Conservation (phyloP, 352 stramenopile genomes). For the Phytophthora palmivora region DNA sequence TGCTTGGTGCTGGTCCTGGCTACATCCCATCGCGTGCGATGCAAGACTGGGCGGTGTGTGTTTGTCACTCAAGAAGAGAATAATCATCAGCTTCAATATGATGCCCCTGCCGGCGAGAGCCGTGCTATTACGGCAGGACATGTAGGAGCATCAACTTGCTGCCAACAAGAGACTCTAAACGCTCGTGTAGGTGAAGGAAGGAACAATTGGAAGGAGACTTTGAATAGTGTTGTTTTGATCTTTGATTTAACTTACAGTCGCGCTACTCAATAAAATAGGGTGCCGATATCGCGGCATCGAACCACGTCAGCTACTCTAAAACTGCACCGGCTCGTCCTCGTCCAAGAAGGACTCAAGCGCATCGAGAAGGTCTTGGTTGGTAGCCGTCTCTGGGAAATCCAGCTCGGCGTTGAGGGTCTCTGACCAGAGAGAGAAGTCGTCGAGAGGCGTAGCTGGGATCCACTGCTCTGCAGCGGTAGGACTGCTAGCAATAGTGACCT, state of each 20-base stretch:
- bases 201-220: not conserved
- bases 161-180: not conserved
- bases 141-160: not conserved
- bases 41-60: slow-evolving; percentile 12
- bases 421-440: slow-evolving; percentile 26
- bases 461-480: slow-evolving; percentile 35
- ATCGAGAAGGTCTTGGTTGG: slow-evolving; percentile 45
- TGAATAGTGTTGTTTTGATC: not conserved
- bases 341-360: slow-evolving; percentile 46
- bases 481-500: slow-evolving; percentile 20
- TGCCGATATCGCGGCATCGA: slow-evolving; percentile 8
- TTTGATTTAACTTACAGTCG: slow-evolving; percentile 31
- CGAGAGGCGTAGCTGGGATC: slow-evolving; percentile 10
- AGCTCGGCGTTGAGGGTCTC: slow-evolving; percentile 22
- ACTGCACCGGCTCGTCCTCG: slow-evolving; percentile 32
- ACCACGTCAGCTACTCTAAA: slow-evolving; percentile 16
- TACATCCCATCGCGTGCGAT: slow-evolving; percentile 16
- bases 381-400: slow-evolving; percentile 24
- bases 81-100: slow-evolving; percentile 18
- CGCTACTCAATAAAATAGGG: slow-evolving; percentile 37
- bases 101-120: slow-evolving; percentile 8
- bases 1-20: slow-evolving; percentile 16
- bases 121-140: not conserved
- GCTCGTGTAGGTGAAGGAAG: not conserved
- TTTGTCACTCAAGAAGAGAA: slow-evolving; percentile 14